Evolutionary conservation across 345 rosid species (phyloP), one percentile per base, ranked within the genome.

Genomic region (Capsella bursapastoris): DNA sequence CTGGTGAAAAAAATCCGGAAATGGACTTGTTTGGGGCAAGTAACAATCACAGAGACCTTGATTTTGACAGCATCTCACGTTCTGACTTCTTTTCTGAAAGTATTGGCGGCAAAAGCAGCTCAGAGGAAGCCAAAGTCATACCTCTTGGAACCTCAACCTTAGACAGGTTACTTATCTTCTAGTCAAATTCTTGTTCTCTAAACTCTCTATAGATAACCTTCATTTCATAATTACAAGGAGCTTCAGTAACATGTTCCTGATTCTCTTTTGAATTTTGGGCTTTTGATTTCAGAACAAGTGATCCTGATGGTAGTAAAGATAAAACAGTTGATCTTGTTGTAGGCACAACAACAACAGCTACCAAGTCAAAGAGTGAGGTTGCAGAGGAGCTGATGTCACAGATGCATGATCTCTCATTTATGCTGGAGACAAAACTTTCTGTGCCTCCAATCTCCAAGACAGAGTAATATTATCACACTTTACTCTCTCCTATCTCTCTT

Each of bases 371-470:
- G 66, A 65, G 55, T 14, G 78, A 81, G 60, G 80, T 78, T 27
- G 80, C 76, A 16, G 86, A 89, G 77, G 81, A 38, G 37, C 63
- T 89, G 53, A 83, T 91, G 77, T 86, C 91, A 18, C 92, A 87
- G 87, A 89, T 88, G 94, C 97, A 86, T 75, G 97, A 89, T 79
- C 91, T 93, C 56, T 93, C 94, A 9, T 91, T 93, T 79, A 93
- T 93, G 96, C 89, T 88, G 5, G 90, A 84, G 59, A 87, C 72
- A 50, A 68, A 80, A 67, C 91, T 91, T 50, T 82, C 89, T 41
- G 35, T 89, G 13, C 92, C 96, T 13, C 74, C 79, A 51, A 68
- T 74, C 69, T 48, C 77, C 51, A 78, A 71, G 64, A 53, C 64
- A 65, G 77, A 71, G 68, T 66, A 66, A 52, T 51, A 64, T 55